Conservation (phyloP, 2,329 filamentous ascomycete genomes). For the Meredithiella fracta region DNA sequence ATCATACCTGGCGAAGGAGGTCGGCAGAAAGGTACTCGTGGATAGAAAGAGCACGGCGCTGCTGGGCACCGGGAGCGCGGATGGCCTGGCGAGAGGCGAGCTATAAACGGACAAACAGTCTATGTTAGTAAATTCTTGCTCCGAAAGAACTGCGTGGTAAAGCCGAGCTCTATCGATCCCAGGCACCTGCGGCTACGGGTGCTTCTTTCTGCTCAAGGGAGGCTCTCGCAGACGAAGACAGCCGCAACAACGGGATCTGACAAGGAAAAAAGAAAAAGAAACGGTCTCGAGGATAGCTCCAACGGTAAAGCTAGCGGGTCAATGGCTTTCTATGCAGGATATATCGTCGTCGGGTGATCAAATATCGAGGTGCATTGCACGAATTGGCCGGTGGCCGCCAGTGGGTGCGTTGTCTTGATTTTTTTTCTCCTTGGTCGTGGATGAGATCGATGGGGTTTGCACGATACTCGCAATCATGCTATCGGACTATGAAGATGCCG, state of each 20-base stretch:
- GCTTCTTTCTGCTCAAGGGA: constrained; percentile 4
- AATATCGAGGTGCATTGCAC: too few relatives aligned
- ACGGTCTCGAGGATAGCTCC: not conserved
- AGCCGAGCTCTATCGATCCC: constrained; percentile 14
- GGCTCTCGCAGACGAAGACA: not conserved
- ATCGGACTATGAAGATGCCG: not conserved
- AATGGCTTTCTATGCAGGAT: too few relatives aligned
- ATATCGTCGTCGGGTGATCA: too few relatives aligned
- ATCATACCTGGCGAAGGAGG: constrained; percentile 56
- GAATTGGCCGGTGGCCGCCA: not conserved
- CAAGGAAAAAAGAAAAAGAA: not conserved
- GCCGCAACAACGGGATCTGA: not conserved
- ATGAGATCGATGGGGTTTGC: not conserved
- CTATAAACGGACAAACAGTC: constrained; percentile 16
- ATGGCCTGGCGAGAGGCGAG: constrained; percentile 26
- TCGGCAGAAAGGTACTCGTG: constrained; percentile 96
- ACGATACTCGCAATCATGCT: not conserved
- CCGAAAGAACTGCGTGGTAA: constrained; percentile 9
- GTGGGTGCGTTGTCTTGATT: not conserved
- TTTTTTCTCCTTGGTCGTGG: not conserved
- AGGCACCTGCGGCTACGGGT: constrained; percentile 9
- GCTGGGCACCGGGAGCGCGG: constrained; percentile 53
- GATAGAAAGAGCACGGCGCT: constrained; percentile 80
- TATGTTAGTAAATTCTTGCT: constrained; percentile 4
- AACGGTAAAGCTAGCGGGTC: not conserved